Percentiles rank a stretch among this genome's conserved stretches.
Evolutionary conservation across 78 protist species (phyloP).

Genomic region (Pigoraptor vietnamica): DNA sequence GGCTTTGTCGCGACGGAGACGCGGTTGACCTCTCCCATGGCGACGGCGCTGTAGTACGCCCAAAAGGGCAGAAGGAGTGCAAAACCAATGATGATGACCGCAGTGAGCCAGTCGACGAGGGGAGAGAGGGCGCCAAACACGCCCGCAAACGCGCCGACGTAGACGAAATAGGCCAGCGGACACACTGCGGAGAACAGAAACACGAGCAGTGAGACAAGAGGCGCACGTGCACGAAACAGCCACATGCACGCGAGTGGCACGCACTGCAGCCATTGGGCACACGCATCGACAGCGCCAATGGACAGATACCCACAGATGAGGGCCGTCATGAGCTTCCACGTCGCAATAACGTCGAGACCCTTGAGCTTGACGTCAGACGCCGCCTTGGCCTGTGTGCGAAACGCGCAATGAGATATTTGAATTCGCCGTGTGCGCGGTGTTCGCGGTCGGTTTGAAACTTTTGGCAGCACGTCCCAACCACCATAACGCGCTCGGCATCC

Average conservation of each 20-base stretch:
- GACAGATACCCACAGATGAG: not conserved
- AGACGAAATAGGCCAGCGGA: not conserved
- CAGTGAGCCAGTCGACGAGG: not conserved
- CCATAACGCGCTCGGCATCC: too few species aligned
- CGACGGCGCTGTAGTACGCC: not conserved
- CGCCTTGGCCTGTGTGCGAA: not conserved
- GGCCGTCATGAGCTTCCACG: slow-evolving; percentile 3
- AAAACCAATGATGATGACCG: not conserved
- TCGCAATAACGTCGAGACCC: not conserved
- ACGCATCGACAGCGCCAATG: not conserved
- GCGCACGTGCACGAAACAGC: too few species aligned
- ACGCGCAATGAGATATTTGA: too few species aligned
- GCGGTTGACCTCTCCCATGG: not conserved
- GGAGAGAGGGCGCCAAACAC: not conserved
- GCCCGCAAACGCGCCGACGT: not conserved
- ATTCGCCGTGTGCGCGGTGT: too few species aligned
- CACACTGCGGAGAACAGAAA: too few species aligned
- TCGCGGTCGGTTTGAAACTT: too few species aligned
- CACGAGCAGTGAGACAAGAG: too few species aligned
- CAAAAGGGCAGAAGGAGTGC: not conserved
- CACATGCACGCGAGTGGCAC: not conserved
- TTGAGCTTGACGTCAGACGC: slow-evolving; percentile 2
- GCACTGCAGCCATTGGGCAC: not conserved
- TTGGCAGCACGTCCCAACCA: too few species aligned
- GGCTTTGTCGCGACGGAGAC: not conserved